Percentiles rank a stretch among this genome's conserved stretches.
Conservation (phyloP, 2,329 filamentous ascomycete species). For the Clonostachys chloroleuca region DNA sequence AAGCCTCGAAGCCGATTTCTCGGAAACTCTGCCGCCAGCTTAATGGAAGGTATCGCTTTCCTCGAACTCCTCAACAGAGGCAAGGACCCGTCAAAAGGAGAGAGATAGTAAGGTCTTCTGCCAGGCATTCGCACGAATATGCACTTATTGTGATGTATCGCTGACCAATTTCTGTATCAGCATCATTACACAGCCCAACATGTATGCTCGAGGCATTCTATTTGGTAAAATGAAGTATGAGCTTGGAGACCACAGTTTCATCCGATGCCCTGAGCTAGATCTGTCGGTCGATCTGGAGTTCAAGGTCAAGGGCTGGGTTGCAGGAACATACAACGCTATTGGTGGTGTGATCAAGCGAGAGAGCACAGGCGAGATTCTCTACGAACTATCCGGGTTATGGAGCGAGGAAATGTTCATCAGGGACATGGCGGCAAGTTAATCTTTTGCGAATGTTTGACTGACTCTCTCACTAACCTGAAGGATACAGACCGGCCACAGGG, state of each 20-base stretch:
- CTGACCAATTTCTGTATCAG: slow-evolving; percentile 31
- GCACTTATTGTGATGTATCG: too few relatives aligned
- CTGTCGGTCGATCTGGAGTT: slow-evolving; percentile 92
- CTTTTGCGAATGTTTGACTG: neutral
- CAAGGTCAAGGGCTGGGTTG: slow-evolving; percentile 97
- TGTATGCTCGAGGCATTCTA: slow-evolving; percentile 95
- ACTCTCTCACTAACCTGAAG: too few relatives aligned
- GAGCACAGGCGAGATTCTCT: slow-evolving; percentile 80
- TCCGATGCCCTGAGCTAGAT: slow-evolving; percentile 84
- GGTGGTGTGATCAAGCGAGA: slow-evolving; percentile 88
- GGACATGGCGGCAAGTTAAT: slow-evolving; percentile 60
- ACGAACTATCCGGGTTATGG: slow-evolving; percentile 89
- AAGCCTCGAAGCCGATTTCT: slow-evolving; percentile 94
- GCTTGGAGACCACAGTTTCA: slow-evolving; percentile 90
- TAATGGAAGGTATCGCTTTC: slow-evolving; percentile 97
- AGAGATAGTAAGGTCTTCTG: slow-evolving; percentile 71
- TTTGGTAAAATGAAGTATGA: slow-evolving; percentile 99
- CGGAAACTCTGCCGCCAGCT: slow-evolving; percentile 92
- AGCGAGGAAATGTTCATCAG: slow-evolving; percentile 93
- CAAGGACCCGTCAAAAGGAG: slow-evolving; percentile 58
- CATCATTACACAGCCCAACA: slow-evolving; percentile 94
- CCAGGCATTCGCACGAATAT: neutral
- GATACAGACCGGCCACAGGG: slow-evolving; percentile 76
- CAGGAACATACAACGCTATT: slow-evolving; percentile 94
- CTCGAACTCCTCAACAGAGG: slow-evolving; percentile 78